Base-by-base conservation (phyloP, 2,329 filamentous ascomycete genomes). In the Ceratocystis papillata region DNA sequence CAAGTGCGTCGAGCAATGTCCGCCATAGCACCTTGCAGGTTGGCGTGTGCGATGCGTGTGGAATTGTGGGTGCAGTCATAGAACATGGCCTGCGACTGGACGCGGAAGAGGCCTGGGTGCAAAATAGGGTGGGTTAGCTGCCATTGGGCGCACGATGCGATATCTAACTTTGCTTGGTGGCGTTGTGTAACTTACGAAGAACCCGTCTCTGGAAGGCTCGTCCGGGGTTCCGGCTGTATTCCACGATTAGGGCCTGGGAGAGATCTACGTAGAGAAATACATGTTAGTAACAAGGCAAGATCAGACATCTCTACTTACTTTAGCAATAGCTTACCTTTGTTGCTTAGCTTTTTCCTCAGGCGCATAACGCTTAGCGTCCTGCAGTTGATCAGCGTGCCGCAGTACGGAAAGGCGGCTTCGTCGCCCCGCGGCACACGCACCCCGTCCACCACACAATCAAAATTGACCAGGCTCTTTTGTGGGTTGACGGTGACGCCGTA, bases 401-500 rank as follows among this genome's bases (percentile, higher is more conserved):
- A 97, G 75, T 96, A 99, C 0, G 93, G 90, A 73, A 99, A 97
- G 2, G 71, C 67, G 3, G 72, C 73, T 0, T 70, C 71, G 1
- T 74, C 71, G 48, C 83, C 46, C 48, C 80, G 79, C 2, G 79
- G 77, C 48, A 89, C 80, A 37, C 77, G 74, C 6, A 73, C 72
- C 0, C 80, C 84, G 37, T 80, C 75, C 50, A 91, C 76, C 0
- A 72, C 73, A 61, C 87, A 77, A 22, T 88, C 83, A 73, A 97
- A 97, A 74, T 96, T 99, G 65, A 87, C 83, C 65, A 96, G 78
- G 46, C 87, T 94, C 77, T 99, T 99, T 61, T 81, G 77, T 0
- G 83, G 78, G 72, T 88, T 93, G 65, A 96, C 86, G 3, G 79
- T 75, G 2, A 96, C 87, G 3, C 94, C 94, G 72, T 95, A 97